Conservation (phyloP, 164 flowering plant species). For the Echeveria elegans region DNA sequence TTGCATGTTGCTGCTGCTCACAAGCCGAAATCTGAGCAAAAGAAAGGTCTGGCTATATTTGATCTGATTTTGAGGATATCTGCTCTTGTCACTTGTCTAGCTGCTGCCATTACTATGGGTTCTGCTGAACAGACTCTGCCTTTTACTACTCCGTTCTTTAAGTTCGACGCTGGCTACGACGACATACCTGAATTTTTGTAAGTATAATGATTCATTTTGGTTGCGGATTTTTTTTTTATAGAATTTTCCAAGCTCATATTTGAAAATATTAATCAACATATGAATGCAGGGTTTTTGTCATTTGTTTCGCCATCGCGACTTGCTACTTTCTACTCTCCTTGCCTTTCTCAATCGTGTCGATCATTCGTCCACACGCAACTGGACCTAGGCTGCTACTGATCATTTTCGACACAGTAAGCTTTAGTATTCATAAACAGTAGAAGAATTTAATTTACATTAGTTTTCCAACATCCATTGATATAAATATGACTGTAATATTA, state of each 20-base stretch:
- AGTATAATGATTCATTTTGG: too few relatives aligned
- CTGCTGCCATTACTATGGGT: constrained; percentile 9
- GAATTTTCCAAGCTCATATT: not conserved
- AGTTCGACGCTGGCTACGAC: constrained; percentile 7
- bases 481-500: not conserved
- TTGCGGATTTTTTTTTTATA: too few relatives aligned
- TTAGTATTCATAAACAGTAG: not conserved
- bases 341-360: constrained; percentile 58
- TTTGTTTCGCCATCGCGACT: not conserved
- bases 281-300: constrained; percentile 5
- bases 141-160: constrained; percentile 1
- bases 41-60: constrained; percentile 6
- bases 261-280: not conserved
- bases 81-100: constrained; percentile 2
- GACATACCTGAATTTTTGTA: not conserved
- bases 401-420: constrained; percentile 45
- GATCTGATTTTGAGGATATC: constrained; percentile 5
- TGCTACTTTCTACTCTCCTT: constrained; percentile 32
- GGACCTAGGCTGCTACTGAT: constrained; percentile 50
- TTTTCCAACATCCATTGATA: not conserved
- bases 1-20: not conserved
- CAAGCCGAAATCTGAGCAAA: not conserved
- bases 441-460: not conserved
- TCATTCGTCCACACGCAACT: constrained; percentile 38
- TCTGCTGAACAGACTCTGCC: constrained; percentile 8